Conservation (phyloP, 139 green algal genomes). For the Parachlorella kessleri region DNA sequence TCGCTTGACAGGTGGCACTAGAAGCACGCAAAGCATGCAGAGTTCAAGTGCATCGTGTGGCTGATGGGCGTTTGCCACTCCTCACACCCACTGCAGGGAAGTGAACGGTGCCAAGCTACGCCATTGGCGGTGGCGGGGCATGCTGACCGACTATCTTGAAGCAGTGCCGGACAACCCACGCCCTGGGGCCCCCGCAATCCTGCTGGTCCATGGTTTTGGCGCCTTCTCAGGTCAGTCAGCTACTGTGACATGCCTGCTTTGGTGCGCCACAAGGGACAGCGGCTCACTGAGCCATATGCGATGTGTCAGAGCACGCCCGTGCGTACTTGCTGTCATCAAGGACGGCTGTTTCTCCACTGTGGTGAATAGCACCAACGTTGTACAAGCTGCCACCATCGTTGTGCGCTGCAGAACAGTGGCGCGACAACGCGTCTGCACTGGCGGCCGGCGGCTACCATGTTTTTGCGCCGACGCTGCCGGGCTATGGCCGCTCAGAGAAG, state of each 20-base stretch:
- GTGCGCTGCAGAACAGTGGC: slow-evolving; percentile 80
- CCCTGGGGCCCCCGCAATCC: slow-evolving; percentile 49
- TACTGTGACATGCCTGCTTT: background rate
- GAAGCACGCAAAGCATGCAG: too few relatives aligned
- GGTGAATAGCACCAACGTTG: background rate
- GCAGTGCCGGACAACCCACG: slow-evolving; percentile 18
- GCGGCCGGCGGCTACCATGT: slow-evolving; percentile 73
- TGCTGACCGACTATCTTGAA: slow-evolving; percentile 72
- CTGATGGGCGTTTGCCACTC: too few relatives aligned
- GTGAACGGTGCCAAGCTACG: slow-evolving; percentile 29
- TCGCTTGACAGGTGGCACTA: too few relatives aligned
- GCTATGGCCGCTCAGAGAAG: slow-evolving; percentile 90
- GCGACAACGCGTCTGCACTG: slow-evolving; percentile 72
- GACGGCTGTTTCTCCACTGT: too few relatives aligned
- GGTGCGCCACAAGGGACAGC: too few relatives aligned
- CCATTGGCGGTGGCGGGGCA: slow-evolving; percentile 67
- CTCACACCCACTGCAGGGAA: too few relatives aligned
- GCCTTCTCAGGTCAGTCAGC: slow-evolving; percentile 64
- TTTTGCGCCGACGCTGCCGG: slow-evolving; percentile 80
- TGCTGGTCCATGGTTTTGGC: slow-evolving; percentile 97
- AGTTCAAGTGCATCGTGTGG: too few relatives aligned
- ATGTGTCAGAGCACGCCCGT: too few relatives aligned
- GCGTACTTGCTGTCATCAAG: too few relatives aligned
- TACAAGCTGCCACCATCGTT: background rate
- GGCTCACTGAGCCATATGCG: too few relatives aligned